Conservation (phyloP, 495 filamentous ascomycete species). For the Eremomyces bilateralis region DNA sequence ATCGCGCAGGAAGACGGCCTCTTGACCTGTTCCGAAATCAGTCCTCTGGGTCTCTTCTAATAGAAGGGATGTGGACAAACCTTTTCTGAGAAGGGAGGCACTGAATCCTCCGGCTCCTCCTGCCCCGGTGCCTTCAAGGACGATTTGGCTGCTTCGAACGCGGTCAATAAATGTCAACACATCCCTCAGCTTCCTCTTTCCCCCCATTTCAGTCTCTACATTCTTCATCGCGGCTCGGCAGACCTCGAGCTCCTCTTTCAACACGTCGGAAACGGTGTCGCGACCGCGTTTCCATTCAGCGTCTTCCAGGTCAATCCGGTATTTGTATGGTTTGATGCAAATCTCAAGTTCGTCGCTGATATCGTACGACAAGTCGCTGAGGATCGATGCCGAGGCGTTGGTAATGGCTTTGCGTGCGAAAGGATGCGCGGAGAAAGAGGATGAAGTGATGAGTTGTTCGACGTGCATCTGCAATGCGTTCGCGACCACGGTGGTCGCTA, state of each 20-base stretch:
- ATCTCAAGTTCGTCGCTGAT: slow-evolving; percentile 98
- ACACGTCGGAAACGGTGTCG: slow-evolving; percentile 50
- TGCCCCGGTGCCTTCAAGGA: slow-evolving; percentile 59
- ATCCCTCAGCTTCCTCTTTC: slow-evolving; percentile 64
- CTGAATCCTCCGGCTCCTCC: slow-evolving; percentile 87
- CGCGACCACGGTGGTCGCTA: slow-evolving; percentile 79
- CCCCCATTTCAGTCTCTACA: slow-evolving; percentile 54
- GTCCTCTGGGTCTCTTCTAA: neutral
- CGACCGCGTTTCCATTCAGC: slow-evolving; percentile 68
- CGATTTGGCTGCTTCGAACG: slow-evolving; percentile 59
- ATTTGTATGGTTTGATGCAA: slow-evolving; percentile 98
- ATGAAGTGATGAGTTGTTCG: slow-evolving; percentile 51
- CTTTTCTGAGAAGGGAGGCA: slow-evolving; percentile 54
- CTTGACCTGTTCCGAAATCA: slow-evolving; percentile 36
- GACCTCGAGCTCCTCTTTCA: slow-evolving; percentile 66
- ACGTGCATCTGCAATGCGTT: slow-evolving; percentile 70
- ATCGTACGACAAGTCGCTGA: slow-evolving; percentile 88
- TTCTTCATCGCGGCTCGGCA: slow-evolving; percentile 59
- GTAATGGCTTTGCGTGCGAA: slow-evolving; percentile 79
- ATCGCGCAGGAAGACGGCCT: slow-evolving; percentile 83
- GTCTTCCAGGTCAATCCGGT: slow-evolving; percentile 81
- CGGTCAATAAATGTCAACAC: slow-evolving; percentile 82
- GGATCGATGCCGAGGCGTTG: slow-evolving; percentile 65
- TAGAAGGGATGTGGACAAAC: slow-evolving; percentile 23
- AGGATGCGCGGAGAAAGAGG: slow-evolving; percentile 73